Evolutionary conservation across 1,139 yeast genomes (phyloP).

Genomic region (Yamadazyma diospyri): DNA sequence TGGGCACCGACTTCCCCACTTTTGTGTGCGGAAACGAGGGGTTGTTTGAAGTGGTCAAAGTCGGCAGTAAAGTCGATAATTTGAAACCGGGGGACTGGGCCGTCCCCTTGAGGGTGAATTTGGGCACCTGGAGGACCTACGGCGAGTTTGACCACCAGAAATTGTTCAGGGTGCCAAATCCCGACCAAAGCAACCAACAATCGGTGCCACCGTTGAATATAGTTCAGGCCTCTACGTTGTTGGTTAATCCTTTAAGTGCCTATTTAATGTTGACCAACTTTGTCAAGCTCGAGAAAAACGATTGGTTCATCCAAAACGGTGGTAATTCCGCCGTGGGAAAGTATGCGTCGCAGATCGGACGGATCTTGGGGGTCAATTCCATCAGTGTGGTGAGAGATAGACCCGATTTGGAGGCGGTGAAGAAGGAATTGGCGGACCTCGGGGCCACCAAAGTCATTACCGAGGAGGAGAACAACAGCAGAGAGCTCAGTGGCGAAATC

Average conservation of each 20-base stretch:
- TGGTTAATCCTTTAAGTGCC: conserved; percentile 93
- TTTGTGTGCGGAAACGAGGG: conserved; percentile 71
- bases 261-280: conserved; percentile 80
- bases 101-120: conserved; percentile 75
- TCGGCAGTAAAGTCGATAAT: conserved; percentile 51
- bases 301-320: conserved; percentile 96
- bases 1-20: conserved; percentile 30
- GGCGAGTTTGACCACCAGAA: conserved; percentile 51
- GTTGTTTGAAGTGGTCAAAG: conserved; percentile 73
- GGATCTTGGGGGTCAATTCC: conserved; percentile 73
- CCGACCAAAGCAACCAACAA: conserved; percentile 27
- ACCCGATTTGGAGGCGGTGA: conserved; percentile 63
- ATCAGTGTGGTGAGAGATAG: conserved; percentile 87
- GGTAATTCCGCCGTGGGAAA: conserved; percentile 97
- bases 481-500: conserved; percentile 57
- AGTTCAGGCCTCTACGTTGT: conserved; percentile 81
- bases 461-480: conserved; percentile 74
- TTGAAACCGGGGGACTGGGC: conserved; percentile 84
- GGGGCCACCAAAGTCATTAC: conserved; percentile 93
- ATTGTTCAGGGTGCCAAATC: conserved; percentile 52
- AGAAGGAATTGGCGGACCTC: conserved; percentile 47
- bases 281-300: conserved; percentile 61
- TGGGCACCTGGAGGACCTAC: conserved; percentile 95
- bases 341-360: conserved; percentile 85
- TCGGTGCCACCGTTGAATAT: conserved; percentile 42